A percentile compares a stretch with the other conserved stretches of the same genome.
Evolutionary conservation across 805 yeast species (phyloP).

Genomic region (Barnettozyma populi): DNA sequence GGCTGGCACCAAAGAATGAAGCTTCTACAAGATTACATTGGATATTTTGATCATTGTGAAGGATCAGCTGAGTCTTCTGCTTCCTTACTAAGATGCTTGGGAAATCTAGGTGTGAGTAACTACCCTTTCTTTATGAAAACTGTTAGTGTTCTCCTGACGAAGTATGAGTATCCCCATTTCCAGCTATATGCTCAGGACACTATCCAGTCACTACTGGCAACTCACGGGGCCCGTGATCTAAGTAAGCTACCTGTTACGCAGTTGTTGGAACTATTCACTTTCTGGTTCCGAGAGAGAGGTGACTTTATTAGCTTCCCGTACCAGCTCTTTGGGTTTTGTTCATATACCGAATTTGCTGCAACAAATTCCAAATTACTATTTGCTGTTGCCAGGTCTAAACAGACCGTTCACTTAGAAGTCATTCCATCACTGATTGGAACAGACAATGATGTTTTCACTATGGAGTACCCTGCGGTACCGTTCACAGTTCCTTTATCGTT

Average conservation of each 20-base stretch:
- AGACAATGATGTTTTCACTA: conserved; percentile 8
- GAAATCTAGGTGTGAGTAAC: conserved; percentile 16
- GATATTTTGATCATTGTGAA: conserved; percentile 21
- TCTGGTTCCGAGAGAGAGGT: conserved; percentile 7
- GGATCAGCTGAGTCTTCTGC: conserved; percentile 26
- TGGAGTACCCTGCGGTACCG: conserved; percentile 32
- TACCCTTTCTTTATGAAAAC: conserved; percentile 20
- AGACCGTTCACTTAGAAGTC: not conserved
- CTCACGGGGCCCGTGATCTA: not conserved
- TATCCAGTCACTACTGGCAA: not conserved
- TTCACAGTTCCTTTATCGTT: conserved; percentile 40
- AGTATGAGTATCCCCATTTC: conserved; percentile 16
- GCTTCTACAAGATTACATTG: conserved; percentile 24
- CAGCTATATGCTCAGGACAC: conserved; percentile 15
- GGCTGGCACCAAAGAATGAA: conserved; percentile 5
- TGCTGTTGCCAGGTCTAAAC: conserved; percentile 32
- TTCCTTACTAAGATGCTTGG: conserved; percentile 19
- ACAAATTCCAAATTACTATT: conserved; percentile 32
- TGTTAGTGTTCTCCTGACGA: conserved; percentile 4
- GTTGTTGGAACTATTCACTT: conserved; percentile 13
- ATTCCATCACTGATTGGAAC: not conserved
- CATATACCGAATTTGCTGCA: conserved; percentile 4
- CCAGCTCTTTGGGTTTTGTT: conserved; percentile 8
- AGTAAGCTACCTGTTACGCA: conserved; percentile 4
- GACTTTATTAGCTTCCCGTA: conserved; percentile 12